Evolutionary conservation across 805 yeast genomes (phyloP).

Genomic region (Metschnikowia amazonensis): DNA sequence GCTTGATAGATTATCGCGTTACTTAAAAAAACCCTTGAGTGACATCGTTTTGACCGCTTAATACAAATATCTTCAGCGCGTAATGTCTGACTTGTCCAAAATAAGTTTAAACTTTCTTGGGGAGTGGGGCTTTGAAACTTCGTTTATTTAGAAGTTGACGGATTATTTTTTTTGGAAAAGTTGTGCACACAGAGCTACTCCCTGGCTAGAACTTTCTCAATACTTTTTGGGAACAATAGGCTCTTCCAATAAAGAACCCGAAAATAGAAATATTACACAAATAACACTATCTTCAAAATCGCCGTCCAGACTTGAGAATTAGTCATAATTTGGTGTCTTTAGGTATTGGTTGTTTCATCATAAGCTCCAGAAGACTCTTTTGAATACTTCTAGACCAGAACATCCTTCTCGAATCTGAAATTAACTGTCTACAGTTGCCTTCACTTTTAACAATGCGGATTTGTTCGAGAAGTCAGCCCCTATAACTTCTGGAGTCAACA

Average conservation of each 20-base stretch:
- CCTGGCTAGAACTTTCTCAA: background rate
- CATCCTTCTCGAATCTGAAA: background rate
- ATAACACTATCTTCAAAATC: background rate
- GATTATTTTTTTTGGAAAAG: too few species aligned
- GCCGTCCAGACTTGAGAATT: background rate
- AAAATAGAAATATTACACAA: background rate
- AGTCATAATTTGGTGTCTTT: too few species aligned
- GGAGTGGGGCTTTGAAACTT: too few species aligned
- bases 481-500: background rate
- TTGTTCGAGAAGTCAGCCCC: background rate
- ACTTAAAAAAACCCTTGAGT: too few species aligned
- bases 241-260: background rate
- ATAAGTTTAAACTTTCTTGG: too few species aligned
- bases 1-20: background rate
- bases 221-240: background rate
- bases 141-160: too few species aligned
- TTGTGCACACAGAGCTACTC: too few species aligned
- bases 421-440: background rate
- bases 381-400: too few species aligned
- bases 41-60: background rate
- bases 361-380: too few species aligned
- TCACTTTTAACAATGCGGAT: background rate
- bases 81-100: too few species aligned
- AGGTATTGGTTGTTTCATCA: too few species aligned
- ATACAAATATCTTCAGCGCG: background rate